phyloP scores from a whole-genome alignment of 768 basidiomycete genomes.

The Tulasnella sp. region DNA sequence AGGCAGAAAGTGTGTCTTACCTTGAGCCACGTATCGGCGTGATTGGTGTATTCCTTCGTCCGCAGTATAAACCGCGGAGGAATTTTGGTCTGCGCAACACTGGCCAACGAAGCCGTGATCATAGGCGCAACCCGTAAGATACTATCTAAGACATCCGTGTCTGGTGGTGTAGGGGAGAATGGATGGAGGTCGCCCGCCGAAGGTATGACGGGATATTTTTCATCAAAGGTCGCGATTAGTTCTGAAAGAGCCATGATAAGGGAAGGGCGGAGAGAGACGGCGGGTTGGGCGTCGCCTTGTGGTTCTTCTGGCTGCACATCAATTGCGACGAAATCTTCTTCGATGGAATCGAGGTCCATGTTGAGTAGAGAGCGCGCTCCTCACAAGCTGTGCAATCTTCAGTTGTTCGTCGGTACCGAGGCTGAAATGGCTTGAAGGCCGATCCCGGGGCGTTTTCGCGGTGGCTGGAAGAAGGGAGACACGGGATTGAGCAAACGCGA shows the following conservation, averaged over 20 bases:
- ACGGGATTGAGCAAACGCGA: not conserved
- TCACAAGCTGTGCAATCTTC: not conserved
- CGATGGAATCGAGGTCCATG: conserved; percentile 12
- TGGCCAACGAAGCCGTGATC: conserved; percentile 7
- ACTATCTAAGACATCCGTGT: conserved; percentile 16
- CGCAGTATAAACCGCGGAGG: not conserved
- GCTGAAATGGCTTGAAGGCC: not conserved
- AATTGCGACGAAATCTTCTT: conserved; percentile 2
- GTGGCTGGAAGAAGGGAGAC: not conserved
- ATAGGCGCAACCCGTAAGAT: not conserved
- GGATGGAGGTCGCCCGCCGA: not conserved
- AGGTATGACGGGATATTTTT: conserved; percentile 5
- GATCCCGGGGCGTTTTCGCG: not conserved
- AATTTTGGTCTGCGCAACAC: not conserved
- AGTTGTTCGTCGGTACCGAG: not conserved
- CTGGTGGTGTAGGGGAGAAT: conserved; percentile 17
- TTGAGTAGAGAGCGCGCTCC: not conserved
- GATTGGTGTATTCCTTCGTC: conserved; percentile 14
- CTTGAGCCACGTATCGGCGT: conserved; percentile 8
- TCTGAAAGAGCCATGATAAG: conserved; percentile 11
- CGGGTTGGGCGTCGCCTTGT: not conserved
- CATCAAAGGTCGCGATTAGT: conserved; percentile 12
- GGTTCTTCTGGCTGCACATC: conserved; percentile 8
- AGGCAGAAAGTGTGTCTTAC: not conserved
- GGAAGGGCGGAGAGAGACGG: not conserved